Base-by-base conservation (phyloP, 148 eudicot genomes). In the Oxyria digyna region DNA sequence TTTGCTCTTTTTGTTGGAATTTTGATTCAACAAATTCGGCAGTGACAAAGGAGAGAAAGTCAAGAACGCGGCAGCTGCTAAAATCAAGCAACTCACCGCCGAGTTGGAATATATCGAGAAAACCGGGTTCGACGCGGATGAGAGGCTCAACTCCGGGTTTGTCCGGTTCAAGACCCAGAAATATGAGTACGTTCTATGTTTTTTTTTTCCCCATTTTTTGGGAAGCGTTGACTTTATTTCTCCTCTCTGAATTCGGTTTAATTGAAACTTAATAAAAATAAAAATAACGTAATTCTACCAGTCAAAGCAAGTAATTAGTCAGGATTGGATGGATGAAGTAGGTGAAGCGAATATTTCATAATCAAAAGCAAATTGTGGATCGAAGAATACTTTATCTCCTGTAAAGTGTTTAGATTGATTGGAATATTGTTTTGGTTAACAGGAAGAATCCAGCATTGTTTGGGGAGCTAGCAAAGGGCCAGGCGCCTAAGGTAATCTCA, bases 361-460 rank as follows among this genome's bases (percentile, higher is more conserved):
- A 26, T 27, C 14, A 13, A 18, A 23, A 13, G 18, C 66, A 5
- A 6, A 62, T 0, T 26, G 3, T 12, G 4, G 15, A 11, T 7
- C 49, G 1, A 4, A 43, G 49, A 12, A 43, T 43, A 4, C 17
- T 11, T 26, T 59, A 8, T 24, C 20, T 0, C 8, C 7, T n/a
- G n/a, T n/a, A n/a, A n/a, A n/a, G n/a, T n/a, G n/a, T n/a, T n/a
- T n/a, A n/a, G n/a, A n/a, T n/a, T 27, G 12, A 38, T 29, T 11
- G 13, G 64, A 62, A 6, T 12, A 27, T 62, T 62, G 37, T 62
- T 33, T 27, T 62, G 38, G 10, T 62, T 62, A 6, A 5, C 83
- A 84, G 88, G 67, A 84, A 76, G 69, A 84, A 84, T 17, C 88
- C 91, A 46, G 84, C 78, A 21, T 72, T 84, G 79, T 80, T 57